A percentile compares a stretch with the other conserved stretches of the same genome.
phyloP scores from a whole-genome alignment of 495 filamentous ascomycete species.

The Tuber microsphaerosporum region DNA sequence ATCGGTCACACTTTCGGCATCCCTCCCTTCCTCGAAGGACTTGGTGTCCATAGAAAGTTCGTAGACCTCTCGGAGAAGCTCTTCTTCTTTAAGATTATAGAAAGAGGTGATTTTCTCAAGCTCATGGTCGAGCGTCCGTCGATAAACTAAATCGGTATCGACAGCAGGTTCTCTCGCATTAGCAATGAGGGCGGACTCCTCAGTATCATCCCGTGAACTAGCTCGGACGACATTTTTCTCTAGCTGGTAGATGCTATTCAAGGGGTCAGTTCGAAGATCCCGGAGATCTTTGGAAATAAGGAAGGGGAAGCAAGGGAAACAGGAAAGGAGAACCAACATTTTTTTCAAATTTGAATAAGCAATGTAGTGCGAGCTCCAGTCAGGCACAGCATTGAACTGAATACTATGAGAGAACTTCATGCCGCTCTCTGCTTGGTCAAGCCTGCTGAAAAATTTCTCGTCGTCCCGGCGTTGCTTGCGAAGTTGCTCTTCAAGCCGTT shows the following conservation, averaged over 20 bases:
- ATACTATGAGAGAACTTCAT: slow-evolving; percentile 99
- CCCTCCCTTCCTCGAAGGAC: slow-evolving; percentile 58
- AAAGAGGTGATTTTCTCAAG: slow-evolving; percentile 90
- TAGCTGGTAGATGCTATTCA: slow-evolving; percentile 77
- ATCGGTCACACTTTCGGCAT: slow-evolving; percentile 45
- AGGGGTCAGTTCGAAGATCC: slow-evolving; percentile 15
- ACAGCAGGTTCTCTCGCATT: slow-evolving; percentile 42
- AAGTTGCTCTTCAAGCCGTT: slow-evolving; percentile 11
- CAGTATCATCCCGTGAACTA: slow-evolving; percentile 55
- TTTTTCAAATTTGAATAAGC: slow-evolving; percentile 98
- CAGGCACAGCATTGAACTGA: slow-evolving; percentile 98
- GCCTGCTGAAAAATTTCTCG: slow-evolving; percentile 46
- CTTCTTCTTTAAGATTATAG: slow-evolving; percentile 76
- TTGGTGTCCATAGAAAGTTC: slow-evolving; percentile 67
- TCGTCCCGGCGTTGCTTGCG: slow-evolving; percentile 34
- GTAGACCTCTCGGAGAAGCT: slow-evolving; percentile 75
- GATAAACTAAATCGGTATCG: slow-evolving; percentile 72
- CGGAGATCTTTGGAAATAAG: background rate
- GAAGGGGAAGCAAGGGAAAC: slow-evolving; percentile 5
- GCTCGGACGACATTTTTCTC: slow-evolving; percentile 66
- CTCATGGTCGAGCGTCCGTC: slow-evolving; percentile 73
- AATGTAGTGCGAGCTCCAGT: slow-evolving; percentile 97
- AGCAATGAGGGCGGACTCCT: slow-evolving; percentile 75
- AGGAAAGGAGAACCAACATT: slow-evolving; percentile 57
- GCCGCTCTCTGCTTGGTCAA: slow-evolving; percentile 59